A percentile compares a stretch with the other conserved stretches of the same genome.
phyloP scores from a whole-genome alignment of 2,329 filamentous ascomycete species.

The Pyrenochaeta sp. region DNA sequence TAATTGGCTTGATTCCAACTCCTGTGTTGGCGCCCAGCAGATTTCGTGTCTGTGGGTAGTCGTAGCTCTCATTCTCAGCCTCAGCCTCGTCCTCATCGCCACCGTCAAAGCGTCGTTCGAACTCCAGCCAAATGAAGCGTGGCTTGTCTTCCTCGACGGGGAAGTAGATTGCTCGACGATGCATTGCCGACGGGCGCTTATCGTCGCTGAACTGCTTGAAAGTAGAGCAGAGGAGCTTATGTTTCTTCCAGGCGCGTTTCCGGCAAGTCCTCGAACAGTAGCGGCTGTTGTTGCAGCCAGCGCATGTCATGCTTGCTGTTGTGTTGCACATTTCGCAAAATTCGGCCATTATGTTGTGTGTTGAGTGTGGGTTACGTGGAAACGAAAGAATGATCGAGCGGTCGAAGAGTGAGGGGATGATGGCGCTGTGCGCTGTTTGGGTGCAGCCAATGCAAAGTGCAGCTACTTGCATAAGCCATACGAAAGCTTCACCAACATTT shows the following conservation, averaged over 20 bases:
- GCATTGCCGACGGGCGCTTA: neutral
- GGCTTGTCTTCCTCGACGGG: neutral
- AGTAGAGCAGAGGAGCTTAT: conserved; percentile 21
- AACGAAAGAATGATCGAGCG: neutral
- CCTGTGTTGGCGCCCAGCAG: neutral
- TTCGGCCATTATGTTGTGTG: neutral
- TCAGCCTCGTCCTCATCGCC: neutral
- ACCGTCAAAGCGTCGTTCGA: neutral
- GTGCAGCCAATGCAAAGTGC: neutral
- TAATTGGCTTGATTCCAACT: neutral
- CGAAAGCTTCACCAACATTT: neutral
- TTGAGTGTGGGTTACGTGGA: neutral
- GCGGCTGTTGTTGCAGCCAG: conserved; percentile 12
- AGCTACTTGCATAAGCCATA: neutral
- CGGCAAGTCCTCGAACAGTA: conserved; percentile 29
- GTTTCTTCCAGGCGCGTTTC: conserved; percentile 15
- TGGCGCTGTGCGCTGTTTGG: neutral
- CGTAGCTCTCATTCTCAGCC: neutral
- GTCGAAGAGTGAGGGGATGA: neutral
- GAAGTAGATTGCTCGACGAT: conserved; percentile 10
- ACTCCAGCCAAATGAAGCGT: conserved; percentile 8
- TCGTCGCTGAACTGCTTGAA: conserved; percentile 9
- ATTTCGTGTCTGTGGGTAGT: neutral
- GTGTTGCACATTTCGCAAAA: conserved; percentile 3
- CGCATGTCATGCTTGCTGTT: conserved; percentile 6